Evolutionary conservation across 2,329 filamentous ascomycete genomes (phyloP), one percentile per base, ranked within the genome.

Genomic region (Claviceps sp.): DNA sequence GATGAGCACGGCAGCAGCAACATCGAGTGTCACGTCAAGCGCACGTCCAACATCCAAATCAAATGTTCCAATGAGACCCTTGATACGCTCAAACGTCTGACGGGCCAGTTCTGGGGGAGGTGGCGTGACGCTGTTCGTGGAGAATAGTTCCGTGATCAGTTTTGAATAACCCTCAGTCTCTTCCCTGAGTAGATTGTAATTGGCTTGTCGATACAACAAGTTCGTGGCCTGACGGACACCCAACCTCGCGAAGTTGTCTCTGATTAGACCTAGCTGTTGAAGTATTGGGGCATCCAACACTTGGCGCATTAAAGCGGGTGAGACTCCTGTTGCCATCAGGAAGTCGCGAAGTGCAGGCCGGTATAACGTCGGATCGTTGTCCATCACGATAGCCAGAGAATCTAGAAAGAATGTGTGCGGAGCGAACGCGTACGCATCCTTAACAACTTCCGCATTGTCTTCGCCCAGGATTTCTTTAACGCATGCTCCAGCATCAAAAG

Each of bases 141-240:
- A 91, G 67, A 96, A 98, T 36, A 97, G 82, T 66, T 98, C 93
- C 0, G 91, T 96, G 54, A 95, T 82, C 47, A 98, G 79, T 67
- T 98, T 98, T 0, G 93, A 90, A 64, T 95, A 98, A 42, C 94
- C 93, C 69, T 98, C 93, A 0, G 89, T 89, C 68, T 98, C 93
- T 70, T 98, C 93, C 45, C 93, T 84, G 20, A 98, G 73, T 7
- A 98, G 72, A 62, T 98, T 98, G 73, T 95, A 97, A 67, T 95
- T 97, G 14, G 91, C 89, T 68, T 97, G 93, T 54, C 90, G 85
- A 66, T 98, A 98, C 0, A 98, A 77, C 4, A 93, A 75, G 60
- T 96, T 95, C 7, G 93, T 98, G 48, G 90, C 87, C 62, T 94
- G 89, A 52, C 91, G 84, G 57, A 95, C 89, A 16, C 85, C 85